Evolutionary conservation across 2,329 filamentous ascomycete species (phyloP), one percentile per base, ranked within the genome.

Genomic region (Diaporthe humulicola): DNA sequence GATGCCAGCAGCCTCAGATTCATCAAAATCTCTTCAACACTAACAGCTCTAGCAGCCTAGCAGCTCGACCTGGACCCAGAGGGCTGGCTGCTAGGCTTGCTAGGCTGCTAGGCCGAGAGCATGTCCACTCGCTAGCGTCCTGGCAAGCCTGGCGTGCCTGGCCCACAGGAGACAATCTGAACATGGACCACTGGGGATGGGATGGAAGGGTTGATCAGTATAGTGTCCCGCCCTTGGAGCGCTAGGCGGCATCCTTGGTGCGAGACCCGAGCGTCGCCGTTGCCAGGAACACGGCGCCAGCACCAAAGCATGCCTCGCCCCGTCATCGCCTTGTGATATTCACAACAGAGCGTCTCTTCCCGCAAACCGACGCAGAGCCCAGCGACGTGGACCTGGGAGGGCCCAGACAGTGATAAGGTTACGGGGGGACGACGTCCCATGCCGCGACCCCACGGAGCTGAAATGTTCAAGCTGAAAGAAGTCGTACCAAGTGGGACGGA

Each of bases 231-330:
- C 45, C 64, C 30, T 17, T 52, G 36, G 64, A 19, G 30, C 30
- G 3, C 30, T 67, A 19, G 30, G 64, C 45, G 45, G 33, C 64
- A 38, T 54, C 33, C 48, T 22, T 54, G 64, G 48, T 40, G 64
- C 15, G 64, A 33, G 48, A 54, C 54, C 64, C 25, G 64, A 54
- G 64, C 64, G 48, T 54, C n/a, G 22, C 48, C 64, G 64, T 52
- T 52, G 64, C 64, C 45, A 67, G 64, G 33, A 69, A 69, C 48
- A 69, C 22, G n/a, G 28, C 54, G 33, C 61, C n/a, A 40, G 48
- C 36, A 19, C 64, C 30, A n/a, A n/a, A n/a, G 30, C 30, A 52
- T 25, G 40, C 64, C 28, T 25, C 2, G 9, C 3, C 30, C 48
- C n/a, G n/a, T n/a, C n/a, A n/a, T n/a, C 17, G 9, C 33, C n/a